Base-by-base conservation (phyloP, 164 flowering plant genomes). In the Vitis rupestris region DNA sequence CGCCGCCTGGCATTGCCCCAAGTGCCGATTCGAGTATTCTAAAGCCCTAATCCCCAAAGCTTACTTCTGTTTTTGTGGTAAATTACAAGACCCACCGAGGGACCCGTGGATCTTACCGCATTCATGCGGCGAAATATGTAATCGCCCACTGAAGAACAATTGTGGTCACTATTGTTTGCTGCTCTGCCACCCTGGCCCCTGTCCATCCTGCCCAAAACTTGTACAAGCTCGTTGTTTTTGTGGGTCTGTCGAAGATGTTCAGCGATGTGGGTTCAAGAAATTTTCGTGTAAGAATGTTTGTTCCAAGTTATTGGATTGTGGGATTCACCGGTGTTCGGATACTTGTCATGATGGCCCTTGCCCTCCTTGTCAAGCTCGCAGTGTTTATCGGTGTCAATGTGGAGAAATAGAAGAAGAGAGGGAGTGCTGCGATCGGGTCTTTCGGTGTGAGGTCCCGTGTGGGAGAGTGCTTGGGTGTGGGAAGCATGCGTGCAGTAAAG, bases 101-200 rank as follows among this genome's bases (percentile, higher is more conserved):
- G 98, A 94, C 73, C 98, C 98, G 0, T 94, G 98, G 98, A 75
- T 92, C 15, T 76, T 94, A 17, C 95, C 98, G 5, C 98, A 94
- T 77, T 90, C 98, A 0, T 94, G 98, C 51, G 97, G 97, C 10
- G 97, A 92, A 59, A 59, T 92, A 23, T 94, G 98, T 51, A 79
- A 79, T n/a, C 72, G 95, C 3, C 78, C 86, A 0, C 79, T 94
- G 78, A 74, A 61, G 58, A 58, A 85, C 64, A 73, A 83, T 19
- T 94, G 98, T 55, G 98, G 97, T 1, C 98, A 94, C 48, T 30
- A 62, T 16, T 94, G 98, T 72, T 77, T 92, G 71, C 76, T 94
- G 53, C 71, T 94, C 23, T 94, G 98, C 70, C 98, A 94, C 70
- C 98, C 98, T 0, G 98, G 98, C 0, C 97, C 97, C 0, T 92